Base-by-base conservation (phyloP, 2,329 filamentous ascomycete genomes). In the Epichloe amarillans region DNA sequence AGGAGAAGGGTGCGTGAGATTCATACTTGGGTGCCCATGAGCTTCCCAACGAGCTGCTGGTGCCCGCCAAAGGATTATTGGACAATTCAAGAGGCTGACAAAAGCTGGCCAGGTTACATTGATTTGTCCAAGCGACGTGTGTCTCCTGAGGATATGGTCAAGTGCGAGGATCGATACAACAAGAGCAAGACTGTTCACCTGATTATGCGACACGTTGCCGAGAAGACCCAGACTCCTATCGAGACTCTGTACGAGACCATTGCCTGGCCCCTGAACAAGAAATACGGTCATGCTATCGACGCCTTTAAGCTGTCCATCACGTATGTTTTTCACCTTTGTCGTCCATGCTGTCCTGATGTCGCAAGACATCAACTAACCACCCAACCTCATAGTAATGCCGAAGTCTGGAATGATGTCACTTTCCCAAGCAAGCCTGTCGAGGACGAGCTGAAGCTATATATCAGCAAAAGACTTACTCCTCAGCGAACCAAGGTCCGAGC, bases 141-240 rank as follows among this genome's bases (percentile, higher is more conserved):
- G 53, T 96, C 90, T 42, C 86, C 93, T 43, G 93, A 98, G 69
- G 93, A 98, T 74, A 93, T 97, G 57, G 78, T 95, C 61, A 96
- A 96, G 75, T 98, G 94, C 68, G 93, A 98, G 69, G 93, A 98
- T 75, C 83, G 93, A 61, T 98, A 96, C 79, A 98, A 98, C 81
- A 98, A 98, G 83, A 88, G 88, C 76, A 98, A 98, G 77, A 94
- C 95, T 77, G 93, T 97, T 40, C 93, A 98, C 72, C 94, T 88
- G 50, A 96, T 98, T 71, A 91, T 98, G 87, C 85, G 91, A 68
- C 93, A 98, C 69, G 93, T 98, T 56, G 91, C 93, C 59, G 90
- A 98, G 75, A 96, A 96, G 79, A 95, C 89, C 42, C 83, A 86
- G 65, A 86, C 83, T 33, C 90, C 91, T n/a, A 94, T 98, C 64